Evolutionary conservation across 192 early-diverging fungal genomes (phyloP), one percentile per base, ranked within the genome.

Genomic region (Podila minutissima): DNA sequence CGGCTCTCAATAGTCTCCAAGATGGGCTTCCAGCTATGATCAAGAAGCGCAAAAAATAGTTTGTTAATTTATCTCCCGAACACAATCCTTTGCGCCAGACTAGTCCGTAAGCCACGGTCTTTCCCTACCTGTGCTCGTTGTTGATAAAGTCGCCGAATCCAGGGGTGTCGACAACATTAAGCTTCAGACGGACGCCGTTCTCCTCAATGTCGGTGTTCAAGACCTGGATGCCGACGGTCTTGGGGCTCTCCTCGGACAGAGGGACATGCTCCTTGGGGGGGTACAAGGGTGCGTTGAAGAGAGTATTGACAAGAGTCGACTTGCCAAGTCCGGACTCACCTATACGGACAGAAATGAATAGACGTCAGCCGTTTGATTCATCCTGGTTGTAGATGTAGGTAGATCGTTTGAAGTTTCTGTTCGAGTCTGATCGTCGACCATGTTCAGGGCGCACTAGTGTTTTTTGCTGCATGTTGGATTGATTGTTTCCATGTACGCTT

Each of bases 131-230:
- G 57, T 96, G 92, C 67, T 98, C 97, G 84, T 99, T 99, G 88
- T 98, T 99, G 75, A 99, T 95, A 84, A 95, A 96, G 83, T 99
- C 98, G 71, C 98, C 97, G 82, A 96, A 99, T 17, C 97, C 98
- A 51, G 97, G 98, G 29, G 98, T 98, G 75, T 99, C 98, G 22
- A 97, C 96, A 28, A 99, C 94, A 46, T 93, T 98, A 17, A 99
- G 89, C 82, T 94, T 92, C 57, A 99, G 90, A 74, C 92, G 92
- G 67, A 99, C 97, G 28, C 95, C 96, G 77, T 95, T 97, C 82
- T 99, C 98, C 83, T 99, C 95, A 71, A 99, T 95, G 22, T 97
- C 97, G 81, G 82, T 71, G 55, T 88, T 94, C 74, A 94, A 90
- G 62, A 92, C 89, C 65, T 94, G 91, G 32, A 95, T 91, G 62